Evolutionary conservation across 2,329 filamentous ascomycete species (phyloP).

Genomic region (Pseudonectria buxi): DNA sequence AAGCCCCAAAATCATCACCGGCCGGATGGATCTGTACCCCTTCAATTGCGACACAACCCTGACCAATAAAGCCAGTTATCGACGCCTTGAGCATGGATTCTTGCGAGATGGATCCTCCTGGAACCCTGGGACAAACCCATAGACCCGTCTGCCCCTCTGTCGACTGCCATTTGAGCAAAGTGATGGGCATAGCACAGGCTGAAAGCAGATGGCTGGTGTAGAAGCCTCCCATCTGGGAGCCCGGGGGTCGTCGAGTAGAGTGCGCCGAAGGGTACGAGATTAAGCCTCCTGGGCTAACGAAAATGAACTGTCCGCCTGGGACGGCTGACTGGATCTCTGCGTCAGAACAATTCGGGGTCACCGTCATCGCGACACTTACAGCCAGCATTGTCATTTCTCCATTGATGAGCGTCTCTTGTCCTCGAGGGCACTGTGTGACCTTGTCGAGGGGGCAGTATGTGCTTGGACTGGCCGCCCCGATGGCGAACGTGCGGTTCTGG

Average conservation of each 20-base stretch:
- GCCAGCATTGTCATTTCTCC: conserved; percentile 22
- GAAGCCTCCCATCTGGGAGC: conserved; percentile 46
- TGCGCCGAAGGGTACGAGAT: conserved; percentile 52
- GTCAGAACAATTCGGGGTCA: neutral
- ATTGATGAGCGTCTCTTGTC: conserved; percentile 21
- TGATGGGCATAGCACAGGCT: conserved; percentile 15
- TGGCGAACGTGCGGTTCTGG: conserved; percentile 18
- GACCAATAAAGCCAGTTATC: conserved; percentile 13
- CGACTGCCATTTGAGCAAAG: conserved; percentile 19
- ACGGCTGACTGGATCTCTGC: conserved; percentile 38
- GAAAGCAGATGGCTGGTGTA: conserved; percentile 20
- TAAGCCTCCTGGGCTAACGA: conserved; percentile 46
- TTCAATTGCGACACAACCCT: conserved; percentile 26
- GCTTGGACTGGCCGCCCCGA: conserved; percentile 20
- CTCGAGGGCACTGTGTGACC: conserved; percentile 18
- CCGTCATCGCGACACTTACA: conserved; percentile 10
- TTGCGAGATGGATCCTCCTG: conserved; percentile 6
- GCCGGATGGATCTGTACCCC: conserved; percentile 25
- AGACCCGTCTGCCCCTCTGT: conserved; percentile 14
- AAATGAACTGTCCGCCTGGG: conserved; percentile 58
- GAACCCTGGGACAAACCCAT: conserved; percentile 21
- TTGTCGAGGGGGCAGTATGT: conserved; percentile 19
- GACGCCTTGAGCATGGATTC: conserved; percentile 21
- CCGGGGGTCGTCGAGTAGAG: conserved; percentile 43
- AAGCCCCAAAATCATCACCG: conserved; percentile 26